Percentiles rank a stretch among this genome's conserved stretches.
These are phyloP conservation scores for Solanum medicagineum DNA, from an alignment of 257 asterid species.

Conservation along the genomic window DNA sequence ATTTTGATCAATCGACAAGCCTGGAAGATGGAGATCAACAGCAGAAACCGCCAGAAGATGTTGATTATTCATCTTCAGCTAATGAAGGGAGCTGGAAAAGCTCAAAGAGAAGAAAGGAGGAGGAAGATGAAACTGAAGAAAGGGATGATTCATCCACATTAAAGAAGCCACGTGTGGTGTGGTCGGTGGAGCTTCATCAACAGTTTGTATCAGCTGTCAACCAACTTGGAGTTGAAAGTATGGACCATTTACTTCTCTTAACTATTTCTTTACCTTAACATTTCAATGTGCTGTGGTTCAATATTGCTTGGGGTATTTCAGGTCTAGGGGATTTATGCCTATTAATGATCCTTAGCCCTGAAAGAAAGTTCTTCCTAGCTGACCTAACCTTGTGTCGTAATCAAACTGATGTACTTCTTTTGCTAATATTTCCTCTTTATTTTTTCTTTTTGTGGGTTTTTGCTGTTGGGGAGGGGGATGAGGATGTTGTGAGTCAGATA, in stretches of 20 bases:
- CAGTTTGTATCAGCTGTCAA: slow-evolving; percentile 95
- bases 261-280: neutral
- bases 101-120: slow-evolving; percentile 69
- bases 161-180: slow-evolving; percentile 91
- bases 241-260: slow-evolving; percentile 6
- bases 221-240: slow-evolving; percentile 93
- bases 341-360: neutral
- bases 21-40: slow-evolving; percentile 56
- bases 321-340: neutral
- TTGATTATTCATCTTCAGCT: slow-evolving; percentile 64
- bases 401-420: neutral
- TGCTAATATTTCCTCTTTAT: neutral
- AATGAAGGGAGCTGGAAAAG: slow-evolving; percentile 68
- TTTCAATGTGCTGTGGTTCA: neutral
- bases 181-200: slow-evolving; percentile 98
- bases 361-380: neutral
- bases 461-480: neutral
- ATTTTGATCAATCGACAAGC: slow-evolving; percentile 49
- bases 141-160: slow-evolving; percentile 65
- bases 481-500: neutral
- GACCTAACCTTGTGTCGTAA: neutral
- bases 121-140: slow-evolving; percentile 76
- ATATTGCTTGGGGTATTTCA: neutral
- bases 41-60: slow-evolving; percentile 49
- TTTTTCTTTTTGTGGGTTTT: neutral